Conservation (phyloP, 1,284 basidiomycete species). For the Schizophyllum amplum region DNA sequence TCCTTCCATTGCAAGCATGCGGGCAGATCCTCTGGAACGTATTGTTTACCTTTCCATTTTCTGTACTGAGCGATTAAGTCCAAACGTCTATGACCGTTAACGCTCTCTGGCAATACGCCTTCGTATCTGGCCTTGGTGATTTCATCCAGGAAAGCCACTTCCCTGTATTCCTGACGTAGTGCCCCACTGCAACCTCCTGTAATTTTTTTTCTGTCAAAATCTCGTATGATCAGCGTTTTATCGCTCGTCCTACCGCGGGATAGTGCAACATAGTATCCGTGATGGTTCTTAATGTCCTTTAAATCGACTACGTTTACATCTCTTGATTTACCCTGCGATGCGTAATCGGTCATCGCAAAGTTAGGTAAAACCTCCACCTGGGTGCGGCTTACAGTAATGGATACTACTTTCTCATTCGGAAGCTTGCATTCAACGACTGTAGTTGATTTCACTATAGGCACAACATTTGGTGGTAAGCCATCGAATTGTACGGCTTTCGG, state of each 20-base stretch:
- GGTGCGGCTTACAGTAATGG: conserved; percentile 16
- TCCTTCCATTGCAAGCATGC: no score
- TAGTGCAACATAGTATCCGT: conserved; percentile 27
- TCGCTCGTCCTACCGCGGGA: conserved; percentile 22
- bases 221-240: conserved; percentile 24
- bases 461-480: conserved; percentile 29
- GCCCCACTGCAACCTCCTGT: conserved; percentile 9
- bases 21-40: no score
- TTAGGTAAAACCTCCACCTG: conserved; percentile 29
- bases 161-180: conserved; percentile 18
- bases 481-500: conserved; percentile 21
- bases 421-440: conserved; percentile 16
- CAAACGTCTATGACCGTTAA: no score
- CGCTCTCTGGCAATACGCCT: background rate
- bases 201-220: conserved; percentile 12
- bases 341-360: conserved; percentile 35
- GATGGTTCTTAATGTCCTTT: conserved; percentile 19
- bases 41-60: no score
- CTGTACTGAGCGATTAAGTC: no score
- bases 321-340: conserved; percentile 30
- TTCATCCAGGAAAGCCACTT: conserved; percentile 20
- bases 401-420: conserved; percentile 19
- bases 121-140: conserved; percentile 14
- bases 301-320: conserved; percentile 25
- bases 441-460: conserved; percentile 21